These are phyloP conservation scores for Chytriomyces sp. DNA, from an alignment of 192 early-diverging fungal species.

Conservation along the genomic window DNA sequence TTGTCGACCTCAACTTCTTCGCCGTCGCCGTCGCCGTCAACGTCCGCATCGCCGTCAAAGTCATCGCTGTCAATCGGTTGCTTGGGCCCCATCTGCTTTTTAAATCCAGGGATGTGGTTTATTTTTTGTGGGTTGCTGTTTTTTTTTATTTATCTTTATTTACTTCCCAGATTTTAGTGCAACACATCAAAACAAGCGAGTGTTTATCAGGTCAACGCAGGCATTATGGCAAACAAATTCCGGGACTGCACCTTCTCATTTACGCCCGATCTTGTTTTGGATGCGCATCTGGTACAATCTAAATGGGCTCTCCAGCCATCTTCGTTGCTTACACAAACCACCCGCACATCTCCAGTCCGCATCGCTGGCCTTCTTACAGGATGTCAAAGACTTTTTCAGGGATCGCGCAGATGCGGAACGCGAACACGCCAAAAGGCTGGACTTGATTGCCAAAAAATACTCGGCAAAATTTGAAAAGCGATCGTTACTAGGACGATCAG, in stretches of 20 bases:
- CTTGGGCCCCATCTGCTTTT: neutral
- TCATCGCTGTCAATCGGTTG: conserved; percentile 2
- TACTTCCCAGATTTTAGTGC: too few species aligned
- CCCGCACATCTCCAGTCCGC: conserved; percentile 34
- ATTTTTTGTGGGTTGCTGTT: conserved; percentile 1
- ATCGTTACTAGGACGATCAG: neutral
- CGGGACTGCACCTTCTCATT: conserved; percentile 25
- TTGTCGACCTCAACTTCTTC: conserved; percentile 18
- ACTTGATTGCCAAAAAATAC: conserved; percentile 66
- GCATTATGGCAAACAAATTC: conserved; percentile 9
- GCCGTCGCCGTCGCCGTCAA: conserved; percentile 35
- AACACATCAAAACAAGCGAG: too few species aligned
- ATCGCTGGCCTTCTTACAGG: conserved; percentile 64
- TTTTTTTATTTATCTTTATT: neutral
- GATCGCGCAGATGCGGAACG: conserved; percentile 72
- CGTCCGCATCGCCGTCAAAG: conserved; percentile 30
- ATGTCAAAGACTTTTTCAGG: conserved; percentile 73
- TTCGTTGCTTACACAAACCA: neutral
- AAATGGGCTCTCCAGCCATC: neutral
- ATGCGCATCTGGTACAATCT: conserved; percentile 17
- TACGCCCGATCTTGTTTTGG: conserved; percentile 29
- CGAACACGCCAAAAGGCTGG: conserved; percentile 73
- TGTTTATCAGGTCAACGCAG: neutral
- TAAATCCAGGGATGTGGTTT: conserved; percentile 7
- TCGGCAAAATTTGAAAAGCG: conserved; percentile 35